Evolutionary conservation across 148 eudicot genomes (phyloP).

Genomic region (Camellia sinensis): DNA sequence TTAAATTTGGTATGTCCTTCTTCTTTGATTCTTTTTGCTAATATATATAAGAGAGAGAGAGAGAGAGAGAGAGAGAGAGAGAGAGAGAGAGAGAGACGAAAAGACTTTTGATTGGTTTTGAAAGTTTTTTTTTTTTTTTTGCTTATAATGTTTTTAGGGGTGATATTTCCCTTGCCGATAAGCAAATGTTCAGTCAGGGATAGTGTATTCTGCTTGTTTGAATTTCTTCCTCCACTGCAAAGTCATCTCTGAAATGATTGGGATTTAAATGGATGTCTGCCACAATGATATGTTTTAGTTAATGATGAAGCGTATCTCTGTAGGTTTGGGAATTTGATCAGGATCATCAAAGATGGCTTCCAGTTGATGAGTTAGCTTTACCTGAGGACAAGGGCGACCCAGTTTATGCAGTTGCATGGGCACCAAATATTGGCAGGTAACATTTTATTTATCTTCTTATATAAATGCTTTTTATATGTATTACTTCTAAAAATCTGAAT

Average conservation of each 20-base stretch:
- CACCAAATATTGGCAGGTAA: conserved; percentile 95
- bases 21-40: neutral
- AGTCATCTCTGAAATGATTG: neutral
- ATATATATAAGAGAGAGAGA: neutral
- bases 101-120: no score
- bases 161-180: no score
- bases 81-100: neutral
- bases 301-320: conserved; percentile 29
- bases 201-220: neutral
- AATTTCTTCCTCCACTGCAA: neutral
- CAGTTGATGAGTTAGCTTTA: conserved; percentile 85
- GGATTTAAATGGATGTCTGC: neutral
- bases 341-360: conserved; percentile 97
- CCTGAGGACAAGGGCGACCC: conserved; percentile 62
- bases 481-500: neutral
- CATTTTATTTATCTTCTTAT: neutral
- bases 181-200: no score
- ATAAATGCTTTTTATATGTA: neutral
- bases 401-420: conserved; percentile 90
- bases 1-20: conserved; percentile 2
- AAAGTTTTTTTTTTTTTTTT: no score
- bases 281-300: neutral
- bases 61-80: neutral
- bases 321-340: conserved; percentile 99
- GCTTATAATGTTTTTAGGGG: no score